Percentiles rank a stretch among this genome's conserved stretches.
Conservation (phyloP, 805 yeast species). For the Sugiyamaella mastotermitis region DNA sequence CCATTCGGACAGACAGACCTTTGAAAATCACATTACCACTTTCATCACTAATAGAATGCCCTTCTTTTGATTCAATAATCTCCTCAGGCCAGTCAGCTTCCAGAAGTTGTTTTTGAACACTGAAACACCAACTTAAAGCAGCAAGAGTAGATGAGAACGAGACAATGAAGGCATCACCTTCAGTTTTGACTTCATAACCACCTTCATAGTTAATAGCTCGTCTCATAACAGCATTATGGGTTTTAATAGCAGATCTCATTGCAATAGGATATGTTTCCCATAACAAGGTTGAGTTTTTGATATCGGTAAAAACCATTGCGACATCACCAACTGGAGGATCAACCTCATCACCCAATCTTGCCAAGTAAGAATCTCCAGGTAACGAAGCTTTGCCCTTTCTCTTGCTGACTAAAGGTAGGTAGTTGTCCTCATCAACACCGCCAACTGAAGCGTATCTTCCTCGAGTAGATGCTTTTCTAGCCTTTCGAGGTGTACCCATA, state of each 20-base stretch:
- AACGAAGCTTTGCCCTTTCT: conserved; percentile 46
- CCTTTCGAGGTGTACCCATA: conserved; percentile 25
- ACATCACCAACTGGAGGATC: conserved; percentile 91
- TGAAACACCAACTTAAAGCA: conserved; percentile 91
- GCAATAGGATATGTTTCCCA: conserved; percentile 94
- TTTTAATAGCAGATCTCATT: conserved; percentile 94
- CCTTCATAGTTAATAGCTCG: conserved; percentile 87
- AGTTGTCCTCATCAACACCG: conserved; percentile 27
- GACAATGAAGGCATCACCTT: conserved; percentile 99
- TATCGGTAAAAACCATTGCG: conserved; percentile 96
- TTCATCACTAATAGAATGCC: conserved; percentile 68
- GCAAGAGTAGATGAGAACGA: conserved; percentile 89
- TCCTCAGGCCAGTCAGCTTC: conserved; percentile 95
- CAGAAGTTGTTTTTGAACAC: conserved; percentile 78
- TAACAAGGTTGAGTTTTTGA: conserved; percentile 82
- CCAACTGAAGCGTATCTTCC: conserved; percentile 11
- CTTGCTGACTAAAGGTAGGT: conserved; percentile 30
- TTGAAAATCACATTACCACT: conserved; percentile 58
- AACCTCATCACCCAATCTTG: conserved; percentile 77
- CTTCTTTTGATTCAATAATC: conserved; percentile 76
- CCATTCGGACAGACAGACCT: conserved; percentile 96
- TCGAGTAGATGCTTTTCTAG: conserved; percentile 7
- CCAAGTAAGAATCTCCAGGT: conserved; percentile 69
- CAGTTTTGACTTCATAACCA: conserved; percentile 97
- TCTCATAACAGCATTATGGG: conserved; percentile 92